Evolutionary conservation across 352 stramenopile species (phyloP).

Genomic region (Pythium diclinum): DNA sequence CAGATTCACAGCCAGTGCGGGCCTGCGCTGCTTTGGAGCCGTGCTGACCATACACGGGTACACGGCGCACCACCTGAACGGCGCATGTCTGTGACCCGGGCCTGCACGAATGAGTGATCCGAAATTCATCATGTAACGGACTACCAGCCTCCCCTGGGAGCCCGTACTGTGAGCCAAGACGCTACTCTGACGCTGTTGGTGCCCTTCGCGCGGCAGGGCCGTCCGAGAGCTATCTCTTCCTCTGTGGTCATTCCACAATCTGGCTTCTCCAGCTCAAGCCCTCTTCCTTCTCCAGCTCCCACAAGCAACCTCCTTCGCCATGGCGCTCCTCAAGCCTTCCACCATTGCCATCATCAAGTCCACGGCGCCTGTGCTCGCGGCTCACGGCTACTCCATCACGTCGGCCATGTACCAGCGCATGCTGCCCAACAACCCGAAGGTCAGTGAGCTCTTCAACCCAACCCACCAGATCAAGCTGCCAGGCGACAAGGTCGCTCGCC

Average conservation of each 20-base stretch:
- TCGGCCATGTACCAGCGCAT: conserved; percentile 69
- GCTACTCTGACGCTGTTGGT: background rate
- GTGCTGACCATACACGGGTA: background rate
- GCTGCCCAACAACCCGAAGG: conserved; percentile 59
- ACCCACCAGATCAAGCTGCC: conserved; percentile 49
- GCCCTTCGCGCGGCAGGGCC: background rate
- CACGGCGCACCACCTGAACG: background rate
- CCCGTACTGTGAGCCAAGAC: background rate
- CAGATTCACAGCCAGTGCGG: background rate
- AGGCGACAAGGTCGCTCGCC: conserved; percentile 38
- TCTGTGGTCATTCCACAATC: conserved; percentile 13
- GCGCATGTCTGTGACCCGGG: conserved; percentile 6
- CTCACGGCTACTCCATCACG: conserved; percentile 59
- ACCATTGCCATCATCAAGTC: conserved; percentile 63
- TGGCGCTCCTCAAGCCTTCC: conserved; percentile 31
- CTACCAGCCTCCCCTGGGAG: background rate
- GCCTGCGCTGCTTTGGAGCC: background rate
- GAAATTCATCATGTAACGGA: conserved; percentile 7
- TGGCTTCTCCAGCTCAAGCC: conserved; percentile 8
- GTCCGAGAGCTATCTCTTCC: background rate
- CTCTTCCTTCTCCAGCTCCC: background rate
- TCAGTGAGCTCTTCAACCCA: conserved; percentile 73
- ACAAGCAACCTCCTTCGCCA: conserved; percentile 18
- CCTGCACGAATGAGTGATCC: conserved; percentile 19
- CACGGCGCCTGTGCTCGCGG: conserved; percentile 59